Evolutionary conservation across 2,329 filamentous ascomycete species (phyloP), one percentile per base, ranked within the genome.

Genomic region (Trichophyton simii): DNA sequence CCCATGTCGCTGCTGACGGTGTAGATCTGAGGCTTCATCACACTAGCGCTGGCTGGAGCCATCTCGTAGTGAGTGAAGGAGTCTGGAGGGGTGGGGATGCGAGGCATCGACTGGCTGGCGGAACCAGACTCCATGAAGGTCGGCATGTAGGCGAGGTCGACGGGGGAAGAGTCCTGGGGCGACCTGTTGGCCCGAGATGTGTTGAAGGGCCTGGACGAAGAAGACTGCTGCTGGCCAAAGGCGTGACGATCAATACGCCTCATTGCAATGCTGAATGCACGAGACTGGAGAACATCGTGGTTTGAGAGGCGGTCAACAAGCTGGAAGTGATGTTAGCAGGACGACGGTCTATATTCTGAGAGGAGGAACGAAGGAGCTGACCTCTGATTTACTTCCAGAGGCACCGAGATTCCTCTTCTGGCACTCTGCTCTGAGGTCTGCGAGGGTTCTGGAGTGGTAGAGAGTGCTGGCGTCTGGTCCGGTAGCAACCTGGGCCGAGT

Each of bases 91-190:
- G 83, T 76, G 62, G 82, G 82, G 52, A 83, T 77, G 57, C 77
- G 76, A 9, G 78, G 69, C 41, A 73, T 69, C 3, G 67, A 66
- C 3, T 75, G 69, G 31, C 70, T 68, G 50, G 28, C 31, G 13
- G 69, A 63, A 13, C 67, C 58, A 18, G 69, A 66, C 58, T 79
- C 76, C 36, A 78, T 71, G 66, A 79, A 75, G 61, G 76, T 75
- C 41, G 83, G 83, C 66, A 86, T 76, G 74, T 80, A 85, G 67
- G 79, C 79, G 68, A 86, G 85, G 75, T 86, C 83, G 63, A 86
- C 82, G 48, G 83, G 83, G 46, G 82, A 84, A 63, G 72, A 75
- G 73, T 86, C 83, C 60, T 80, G 78, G 64, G 81, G 76, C 31
- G 80, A 73, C 70, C 84, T 84, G 60, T 79, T 73, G 63, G 77